Evolutionary conservation across 139 green algal genomes (phyloP), one percentile per base, ranked within the genome.

Genomic region (Edaphochlamys debaryana): DNA sequence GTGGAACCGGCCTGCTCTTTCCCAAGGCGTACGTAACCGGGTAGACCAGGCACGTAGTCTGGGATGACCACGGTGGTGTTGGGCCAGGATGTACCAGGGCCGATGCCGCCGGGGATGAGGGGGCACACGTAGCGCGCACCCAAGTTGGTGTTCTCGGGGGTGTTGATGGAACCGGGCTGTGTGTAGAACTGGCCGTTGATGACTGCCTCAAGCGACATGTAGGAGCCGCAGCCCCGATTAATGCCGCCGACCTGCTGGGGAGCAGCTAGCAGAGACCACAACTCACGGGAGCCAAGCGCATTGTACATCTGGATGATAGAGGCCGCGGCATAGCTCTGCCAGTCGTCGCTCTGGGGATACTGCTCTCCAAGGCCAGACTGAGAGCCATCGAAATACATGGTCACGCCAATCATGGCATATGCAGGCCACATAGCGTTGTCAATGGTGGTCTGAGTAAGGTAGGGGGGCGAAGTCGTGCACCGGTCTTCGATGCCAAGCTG

Each of bases 21-120:
- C 41, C 75, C 75, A 22, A 82, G 76, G 76, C 76, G 76, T 11
- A 82, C 60, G 29, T 74, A 82, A 30, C 62, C 62, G 62, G 76
- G 76, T 22, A 82, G 27, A 27, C 76, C 76, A 25, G 41, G 7
- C 0, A 82, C 62, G 6, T 50, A 7, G 23, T 82, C 76, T 9
- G 76, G 76, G 1, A 82, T 52, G 42, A 56, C 38, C 11, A 48
- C 15, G 32, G 41, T 63, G 29, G 17, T 11, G 41, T 81, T 45
- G 30, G 75, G 75, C 75, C 75, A 81, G 37, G 58, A 41, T 7
- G 60, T 19, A 15, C 60, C 40, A 6, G 45, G 45, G 54, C 30
- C 41, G 7, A 81, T 9, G 38, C 75, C 75, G 15, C 60, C 75
- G 9, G 7, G 32, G 22, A 73, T 37, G 4, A 36, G 11, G 8